Percentiles rank a stretch among this genome's conserved stretches.
Conservation (phyloP, 768 basidiomycete genomes). For the Boletus subcaerulescens region DNA sequence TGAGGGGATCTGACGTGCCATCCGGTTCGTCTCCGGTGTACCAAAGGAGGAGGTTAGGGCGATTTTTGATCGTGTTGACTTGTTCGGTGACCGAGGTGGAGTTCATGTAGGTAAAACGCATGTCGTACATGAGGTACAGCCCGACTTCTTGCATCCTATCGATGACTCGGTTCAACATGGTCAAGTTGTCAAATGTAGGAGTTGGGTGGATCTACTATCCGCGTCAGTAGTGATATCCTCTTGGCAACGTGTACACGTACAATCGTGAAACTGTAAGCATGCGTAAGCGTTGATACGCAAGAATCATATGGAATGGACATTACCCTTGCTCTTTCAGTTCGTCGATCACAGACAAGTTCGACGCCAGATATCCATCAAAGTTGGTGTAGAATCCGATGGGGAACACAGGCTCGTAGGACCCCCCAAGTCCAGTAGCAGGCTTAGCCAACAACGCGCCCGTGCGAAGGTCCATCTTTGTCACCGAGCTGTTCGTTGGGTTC, state of each 20-base stretch:
- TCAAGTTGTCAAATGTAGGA: constrained; percentile 61
- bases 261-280: constrained; percentile 20
- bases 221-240: background rate
- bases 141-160: constrained; percentile 71
- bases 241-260: constrained; percentile 23
- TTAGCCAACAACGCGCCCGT: constrained; percentile 55
- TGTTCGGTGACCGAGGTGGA: constrained; percentile 58
- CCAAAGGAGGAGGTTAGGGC: constrained; percentile 68
- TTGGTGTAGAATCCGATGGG: constrained; percentile 45
- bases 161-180: constrained; percentile 53
- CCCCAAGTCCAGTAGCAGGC: constrained; percentile 48
- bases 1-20: constrained; percentile 63
- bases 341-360: constrained; percentile 26
- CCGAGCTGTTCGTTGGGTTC: constrained; percentile 47
- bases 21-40: constrained; percentile 77
- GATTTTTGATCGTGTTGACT: constrained; percentile 64
- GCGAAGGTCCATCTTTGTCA: constrained; percentile 62
- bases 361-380: constrained; percentile 32
- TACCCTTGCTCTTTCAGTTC: constrained; percentile 33
- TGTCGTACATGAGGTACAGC: constrained; percentile 80
- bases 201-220: constrained; percentile 59
- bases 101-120: constrained; percentile 73
- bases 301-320: background rate
- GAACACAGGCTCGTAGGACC: constrained; percentile 49
- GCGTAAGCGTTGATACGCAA: background rate